Evolutionary conservation across 2,329 filamentous ascomycete genomes (phyloP).

Genomic region (Colletotrichum somersetense): DNA sequence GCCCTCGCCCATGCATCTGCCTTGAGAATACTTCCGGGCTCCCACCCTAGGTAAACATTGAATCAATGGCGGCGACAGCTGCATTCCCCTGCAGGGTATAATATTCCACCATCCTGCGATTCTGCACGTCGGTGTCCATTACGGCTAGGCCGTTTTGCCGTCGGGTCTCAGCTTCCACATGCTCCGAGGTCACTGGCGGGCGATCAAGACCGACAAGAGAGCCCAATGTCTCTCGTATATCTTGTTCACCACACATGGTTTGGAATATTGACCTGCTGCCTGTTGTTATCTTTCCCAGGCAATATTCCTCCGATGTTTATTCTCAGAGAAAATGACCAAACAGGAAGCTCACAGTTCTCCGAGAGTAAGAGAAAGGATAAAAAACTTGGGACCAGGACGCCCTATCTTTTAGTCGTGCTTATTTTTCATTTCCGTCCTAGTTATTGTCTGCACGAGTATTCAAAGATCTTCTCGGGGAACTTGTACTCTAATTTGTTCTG

Average conservation of each 20-base stretch:
- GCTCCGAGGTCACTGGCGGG: neutral
- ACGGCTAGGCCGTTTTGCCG: slow-evolving; percentile 11
- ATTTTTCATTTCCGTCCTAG: no score
- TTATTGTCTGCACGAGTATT: no score
- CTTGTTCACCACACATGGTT: neutral
- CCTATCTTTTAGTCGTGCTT: no score
- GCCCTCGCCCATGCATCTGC: neutral
- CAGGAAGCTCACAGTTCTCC: no score
- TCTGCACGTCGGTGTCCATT: neutral
- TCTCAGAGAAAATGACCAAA: neutral
- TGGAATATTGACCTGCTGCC: rapidly evolving
- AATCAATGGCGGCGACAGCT: no score
- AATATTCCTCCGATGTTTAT: neutral
- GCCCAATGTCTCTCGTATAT: neutral
- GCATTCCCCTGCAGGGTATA: neutral
- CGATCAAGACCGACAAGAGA: no score
- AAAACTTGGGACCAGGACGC: no score
- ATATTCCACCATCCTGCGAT: neutral
- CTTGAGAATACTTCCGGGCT: neutral
- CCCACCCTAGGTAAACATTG: no score
- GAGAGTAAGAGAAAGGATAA: no score
- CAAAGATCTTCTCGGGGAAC: no score
- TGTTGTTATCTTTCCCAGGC: no score
- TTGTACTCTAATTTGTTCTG: no score
- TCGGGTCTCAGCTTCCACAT: neutral